Evolutionary conservation across 345 rosid genomes (phyloP).

Genomic region (Orychophragmus violaceus): DNA sequence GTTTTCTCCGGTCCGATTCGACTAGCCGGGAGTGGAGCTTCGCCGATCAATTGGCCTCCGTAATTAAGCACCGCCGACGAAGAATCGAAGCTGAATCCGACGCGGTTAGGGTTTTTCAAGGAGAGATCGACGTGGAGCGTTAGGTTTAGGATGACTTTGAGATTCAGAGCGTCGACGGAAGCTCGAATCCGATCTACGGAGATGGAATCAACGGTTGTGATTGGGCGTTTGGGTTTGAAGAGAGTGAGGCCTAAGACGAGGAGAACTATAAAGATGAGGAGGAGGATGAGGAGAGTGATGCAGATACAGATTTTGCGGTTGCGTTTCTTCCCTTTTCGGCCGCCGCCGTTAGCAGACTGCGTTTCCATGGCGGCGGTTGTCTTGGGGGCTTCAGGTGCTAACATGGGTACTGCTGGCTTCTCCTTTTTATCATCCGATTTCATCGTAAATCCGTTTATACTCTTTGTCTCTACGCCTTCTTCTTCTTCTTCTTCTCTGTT

Average conservation of each 20-base stretch:
- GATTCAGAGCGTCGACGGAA: conserved; percentile 19
- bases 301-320: conserved; percentile 41
- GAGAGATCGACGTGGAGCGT: conserved; percentile 46
- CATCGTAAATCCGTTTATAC: background rate
- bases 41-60: conserved; percentile 54
- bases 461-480: background rate
- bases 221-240: conserved; percentile 62
- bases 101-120: conserved; percentile 64
- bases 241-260: conserved; percentile 58
- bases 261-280: conserved; percentile 38
- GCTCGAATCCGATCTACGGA: conserved; percentile 28
- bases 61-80: conserved; percentile 47
- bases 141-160: conserved; percentile 40
- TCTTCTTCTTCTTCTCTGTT: background rate
- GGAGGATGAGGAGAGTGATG: background rate
- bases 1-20: conserved; percentile 42
- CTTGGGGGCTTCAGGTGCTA: background rate
- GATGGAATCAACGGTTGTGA: conserved; percentile 41
- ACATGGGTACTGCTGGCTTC: conserved; percentile 18
- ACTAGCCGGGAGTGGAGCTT: conserved; percentile 58
- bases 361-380: conserved; percentile 28
- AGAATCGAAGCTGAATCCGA: conserved; percentile 46
- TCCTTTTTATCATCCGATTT: conserved; percentile 9
- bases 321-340: conserved; percentile 15
- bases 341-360: background rate